phyloP scores from a whole-genome alignment of 371 early-diverging fungal genomes.

The Dichotomocladium elegans region DNA sequence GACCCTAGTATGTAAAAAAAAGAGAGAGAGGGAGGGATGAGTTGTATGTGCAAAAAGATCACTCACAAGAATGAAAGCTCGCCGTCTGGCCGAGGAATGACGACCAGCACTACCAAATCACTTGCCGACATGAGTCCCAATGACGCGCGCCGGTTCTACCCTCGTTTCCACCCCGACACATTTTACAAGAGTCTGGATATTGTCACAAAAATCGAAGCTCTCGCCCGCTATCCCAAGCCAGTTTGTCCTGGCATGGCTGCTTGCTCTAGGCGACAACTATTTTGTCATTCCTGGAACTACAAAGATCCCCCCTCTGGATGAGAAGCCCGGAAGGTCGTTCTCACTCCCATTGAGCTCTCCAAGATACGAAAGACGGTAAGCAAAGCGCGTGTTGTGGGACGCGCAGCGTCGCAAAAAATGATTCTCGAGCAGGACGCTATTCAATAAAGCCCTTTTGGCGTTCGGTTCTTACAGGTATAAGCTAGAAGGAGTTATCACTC shows the following conservation, averaged over 20 bases:
- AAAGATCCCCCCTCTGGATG: constrained; percentile 45
- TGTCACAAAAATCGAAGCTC: constrained; percentile 37
- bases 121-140: constrained; percentile 42
- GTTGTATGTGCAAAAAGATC: not conserved
- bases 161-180: constrained; percentile 49
- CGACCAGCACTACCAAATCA: constrained; percentile 44
- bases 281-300: constrained; percentile 58
- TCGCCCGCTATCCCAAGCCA: constrained; percentile 45
- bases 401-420: no score
- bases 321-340: no score
- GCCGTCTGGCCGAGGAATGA: constrained; percentile 59
- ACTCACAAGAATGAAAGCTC: constrained; percentile 8
- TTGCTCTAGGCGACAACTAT: constrained; percentile 36
- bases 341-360: no score
- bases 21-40: constrained; percentile 39
- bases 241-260: constrained; percentile 57
- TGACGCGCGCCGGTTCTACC: constrained; percentile 44
- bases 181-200: constrained; percentile 51
- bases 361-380: no score
- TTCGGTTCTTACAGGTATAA: no score
- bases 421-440: no score
- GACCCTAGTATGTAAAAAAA: constrained; percentile 52
- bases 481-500: no score
- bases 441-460: no score
- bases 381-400: no score